Evolutionary conservation across 2,329 filamentous ascomycete genomes (phyloP).

Genomic region (Apiospora saccharicola): DNA sequence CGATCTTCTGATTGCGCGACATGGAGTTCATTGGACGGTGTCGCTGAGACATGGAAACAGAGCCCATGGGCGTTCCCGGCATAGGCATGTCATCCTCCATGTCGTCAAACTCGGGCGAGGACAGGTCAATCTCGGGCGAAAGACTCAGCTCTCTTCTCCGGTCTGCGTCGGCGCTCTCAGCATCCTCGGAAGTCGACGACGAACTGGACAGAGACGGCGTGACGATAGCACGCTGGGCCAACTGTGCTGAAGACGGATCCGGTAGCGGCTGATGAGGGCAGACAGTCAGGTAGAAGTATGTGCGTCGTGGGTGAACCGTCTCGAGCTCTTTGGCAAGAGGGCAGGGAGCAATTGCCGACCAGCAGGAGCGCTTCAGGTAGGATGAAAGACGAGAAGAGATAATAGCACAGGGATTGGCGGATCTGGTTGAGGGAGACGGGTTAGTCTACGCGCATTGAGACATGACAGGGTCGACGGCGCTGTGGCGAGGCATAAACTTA

Average conservation of each 20-base stretch:
- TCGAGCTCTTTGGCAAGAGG: slow-evolving; percentile 93
- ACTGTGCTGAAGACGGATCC: slow-evolving; percentile 57
- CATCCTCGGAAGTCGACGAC: slow-evolving; percentile 75
- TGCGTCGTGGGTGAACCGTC: slow-evolving; percentile 88
- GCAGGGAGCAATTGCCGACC: slow-evolving; percentile 81
- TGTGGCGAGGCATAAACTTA: slow-evolving; percentile 58
- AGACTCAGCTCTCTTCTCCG: slow-evolving; percentile 77
- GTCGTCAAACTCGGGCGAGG: slow-evolving; percentile 84
- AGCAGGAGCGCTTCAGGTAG: slow-evolving; percentile 86
- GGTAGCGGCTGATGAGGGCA: slow-evolving; percentile 83
- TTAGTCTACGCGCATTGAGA: not conserved
- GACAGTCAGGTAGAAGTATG: slow-evolving; percentile 97
- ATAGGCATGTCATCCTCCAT: slow-evolving; percentile 65
- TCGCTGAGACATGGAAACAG: slow-evolving; percentile 54
- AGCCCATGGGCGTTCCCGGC: slow-evolving; percentile 69
- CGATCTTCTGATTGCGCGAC: slow-evolving; percentile 71
- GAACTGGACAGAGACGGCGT: slow-evolving; percentile 83
- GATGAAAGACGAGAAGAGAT: slow-evolving; percentile 90
- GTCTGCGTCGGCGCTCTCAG: slow-evolving; percentile 76
- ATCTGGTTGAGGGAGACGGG: slow-evolving; percentile 63
- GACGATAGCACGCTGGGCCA: slow-evolving; percentile 68
- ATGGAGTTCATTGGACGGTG: slow-evolving; percentile 48
- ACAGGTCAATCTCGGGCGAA: slow-evolving; percentile 92
- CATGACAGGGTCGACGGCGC: slow-evolving; percentile 26
- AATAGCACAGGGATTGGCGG: slow-evolving; percentile 92